Evolutionary conservation across 2,329 filamentous ascomycete species (phyloP).

Genomic region (Alternaria sp.): DNA sequence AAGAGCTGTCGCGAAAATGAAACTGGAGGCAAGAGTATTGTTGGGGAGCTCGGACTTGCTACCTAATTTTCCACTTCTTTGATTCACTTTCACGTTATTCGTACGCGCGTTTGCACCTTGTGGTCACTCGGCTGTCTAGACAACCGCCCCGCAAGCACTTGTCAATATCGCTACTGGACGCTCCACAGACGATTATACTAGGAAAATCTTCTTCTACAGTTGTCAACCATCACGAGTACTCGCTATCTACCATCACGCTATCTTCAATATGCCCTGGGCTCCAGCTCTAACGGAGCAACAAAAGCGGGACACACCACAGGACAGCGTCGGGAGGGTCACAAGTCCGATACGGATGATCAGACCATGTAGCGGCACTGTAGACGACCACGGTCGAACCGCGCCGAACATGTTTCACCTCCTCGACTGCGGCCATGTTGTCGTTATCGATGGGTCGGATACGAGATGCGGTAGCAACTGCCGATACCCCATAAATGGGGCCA

Average conservation of each 20-base stretch:
- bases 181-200: neutral
- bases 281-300: neutral
- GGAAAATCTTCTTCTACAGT: too few species aligned
- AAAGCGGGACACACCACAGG: neutral
- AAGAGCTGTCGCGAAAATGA: neutral
- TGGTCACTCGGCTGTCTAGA: neutral
- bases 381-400: neutral
- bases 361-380: slow-evolving; percentile 3
- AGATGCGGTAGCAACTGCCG: slow-evolving; percentile 24
- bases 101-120: neutral
- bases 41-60: neutral
- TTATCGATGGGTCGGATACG: slow-evolving; percentile 6
- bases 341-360: neutral
- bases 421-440: slow-evolving; percentile 26
- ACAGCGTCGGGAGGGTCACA: neutral
- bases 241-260: neutral
- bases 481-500: neutral
- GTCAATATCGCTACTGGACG: neutral
- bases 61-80: neutral
- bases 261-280: neutral
- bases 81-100: neutral
- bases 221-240: neutral
- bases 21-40: neutral
- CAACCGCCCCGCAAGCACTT: neutral
- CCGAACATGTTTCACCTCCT: slow-evolving; percentile 18